Percentiles rank a stretch among this genome's conserved stretches.
Evolutionary conservation across 352 stramenopile genomes (phyloP).

Genomic region (Peronospora belbahrii): DNA sequence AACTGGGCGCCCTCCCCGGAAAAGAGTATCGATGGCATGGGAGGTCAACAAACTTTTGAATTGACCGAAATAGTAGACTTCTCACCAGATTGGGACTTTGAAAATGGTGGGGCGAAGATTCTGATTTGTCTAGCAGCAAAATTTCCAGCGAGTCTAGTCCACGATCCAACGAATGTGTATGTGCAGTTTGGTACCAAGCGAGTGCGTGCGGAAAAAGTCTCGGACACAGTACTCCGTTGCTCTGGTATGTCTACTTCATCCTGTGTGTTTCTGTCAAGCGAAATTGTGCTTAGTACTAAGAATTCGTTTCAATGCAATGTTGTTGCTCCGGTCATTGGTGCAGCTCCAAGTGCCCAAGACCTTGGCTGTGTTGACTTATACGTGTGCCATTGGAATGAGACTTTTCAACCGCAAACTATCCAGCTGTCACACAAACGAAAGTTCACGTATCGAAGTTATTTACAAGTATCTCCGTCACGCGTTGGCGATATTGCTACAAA

Average conservation of each 20-base stretch:
- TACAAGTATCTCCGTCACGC: slow-evolving; percentile 27
- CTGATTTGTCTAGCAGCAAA: slow-evolving; percentile 64
- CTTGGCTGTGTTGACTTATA: slow-evolving; percentile 54
- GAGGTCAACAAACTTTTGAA: slow-evolving; percentile 25
- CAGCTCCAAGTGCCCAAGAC: slow-evolving; percentile 38
- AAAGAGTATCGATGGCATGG: slow-evolving; percentile 3
- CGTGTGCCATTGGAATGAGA: slow-evolving; percentile 33
- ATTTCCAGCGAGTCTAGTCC: slow-evolving; percentile 18
- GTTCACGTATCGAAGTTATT: slow-evolving; percentile 55
- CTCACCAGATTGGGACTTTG: slow-evolving; percentile 79
- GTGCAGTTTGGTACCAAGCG: slow-evolving; percentile 61
- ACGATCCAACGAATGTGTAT: slow-evolving; percentile 37
- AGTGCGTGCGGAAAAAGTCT: slow-evolving; percentile 52
- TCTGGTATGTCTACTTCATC: slow-evolving; percentile 37
- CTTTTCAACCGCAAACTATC: slow-evolving; percentile 21
- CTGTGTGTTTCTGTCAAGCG: background rate
- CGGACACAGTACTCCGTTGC: slow-evolving; percentile 66
- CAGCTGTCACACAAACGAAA: slow-evolving; percentile 39
- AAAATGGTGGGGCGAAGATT: slow-evolving; percentile 67
- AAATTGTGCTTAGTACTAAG: background rate
- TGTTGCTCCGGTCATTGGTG: background rate
- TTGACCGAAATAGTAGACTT: slow-evolving; percentile 67
- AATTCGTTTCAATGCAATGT: background rate
- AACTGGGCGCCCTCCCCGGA: background rate
- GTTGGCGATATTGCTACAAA: slow-evolving; percentile 15